Percentiles rank a stretch among this genome's conserved stretches.
Evolutionary conservation across 257 asterid genomes (phyloP).

Genomic region (Haberlea rhodopensis): DNA sequence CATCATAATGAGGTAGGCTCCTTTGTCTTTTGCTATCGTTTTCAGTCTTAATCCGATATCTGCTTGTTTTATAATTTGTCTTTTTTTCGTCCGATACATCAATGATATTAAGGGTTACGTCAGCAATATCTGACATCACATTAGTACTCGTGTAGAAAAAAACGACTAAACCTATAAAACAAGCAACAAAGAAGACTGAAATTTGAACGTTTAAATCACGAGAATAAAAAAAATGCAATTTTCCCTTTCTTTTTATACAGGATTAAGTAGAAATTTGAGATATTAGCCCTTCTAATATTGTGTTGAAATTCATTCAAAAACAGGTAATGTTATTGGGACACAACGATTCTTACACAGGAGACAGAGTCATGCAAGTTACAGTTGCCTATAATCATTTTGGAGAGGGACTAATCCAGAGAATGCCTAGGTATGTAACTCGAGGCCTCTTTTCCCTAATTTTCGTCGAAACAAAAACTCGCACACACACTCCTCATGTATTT

Average conservation of each 20-base stretch:
- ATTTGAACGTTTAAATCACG: too few species aligned
- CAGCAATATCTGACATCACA: too few species aligned
- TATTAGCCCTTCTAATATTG: not conserved
- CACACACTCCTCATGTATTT: not conserved
- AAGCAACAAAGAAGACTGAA: too few species aligned
- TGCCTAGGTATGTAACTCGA: conserved; percentile 36
- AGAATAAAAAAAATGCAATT: too few species aligned
- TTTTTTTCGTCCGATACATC: too few species aligned
- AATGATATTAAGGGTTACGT: too few species aligned
- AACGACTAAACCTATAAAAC: too few species aligned
- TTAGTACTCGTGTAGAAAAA: too few species aligned
- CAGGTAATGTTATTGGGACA: conserved; percentile 47
- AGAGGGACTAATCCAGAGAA: conserved; percentile 45
- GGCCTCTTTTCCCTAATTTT: not conserved
- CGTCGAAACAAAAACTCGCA: not conserved
- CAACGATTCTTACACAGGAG: conserved; percentile 39
- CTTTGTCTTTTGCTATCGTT: not conserved
- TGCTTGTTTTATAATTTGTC: too few species aligned
- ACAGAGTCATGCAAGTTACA: conserved; percentile 48
- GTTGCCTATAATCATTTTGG: conserved; percentile 55
- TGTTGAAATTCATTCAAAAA: not conserved
- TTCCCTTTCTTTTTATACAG: not conserved
- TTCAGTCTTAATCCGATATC: too few species aligned
- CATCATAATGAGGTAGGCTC: conserved; percentile 78
- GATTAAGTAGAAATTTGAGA: too few species aligned